phyloP scores from a whole-genome alignment of 2,329 filamentous ascomycete genomes.

The Colletotrichum sp. region DNA sequence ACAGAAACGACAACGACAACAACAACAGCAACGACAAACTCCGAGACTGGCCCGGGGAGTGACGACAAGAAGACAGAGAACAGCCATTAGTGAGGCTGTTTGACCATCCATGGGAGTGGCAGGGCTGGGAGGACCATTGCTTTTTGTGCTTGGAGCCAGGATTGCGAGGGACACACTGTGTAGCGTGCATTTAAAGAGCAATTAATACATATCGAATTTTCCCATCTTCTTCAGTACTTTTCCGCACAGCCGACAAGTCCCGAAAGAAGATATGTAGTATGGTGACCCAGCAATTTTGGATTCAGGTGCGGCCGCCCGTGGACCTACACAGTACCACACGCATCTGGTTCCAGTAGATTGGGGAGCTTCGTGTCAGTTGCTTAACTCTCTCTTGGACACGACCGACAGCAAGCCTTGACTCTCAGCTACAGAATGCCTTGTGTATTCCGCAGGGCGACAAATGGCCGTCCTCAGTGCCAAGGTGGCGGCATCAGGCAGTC shows the following conservation, averaged over 20 bases:
- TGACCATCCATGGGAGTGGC: background rate
- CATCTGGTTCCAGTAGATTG: background rate
- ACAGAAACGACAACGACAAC: background rate
- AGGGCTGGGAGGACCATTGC: background rate
- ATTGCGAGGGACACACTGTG: background rate
- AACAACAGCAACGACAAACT: background rate
- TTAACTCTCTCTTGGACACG: background rate
- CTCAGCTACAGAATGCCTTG: background rate
- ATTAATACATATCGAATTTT: background rate
- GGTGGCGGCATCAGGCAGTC: background rate
- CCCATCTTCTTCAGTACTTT: background rate
- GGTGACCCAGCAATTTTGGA: background rate
- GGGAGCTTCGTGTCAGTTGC: background rate
- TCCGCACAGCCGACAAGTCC: background rate
- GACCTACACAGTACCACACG: background rate
- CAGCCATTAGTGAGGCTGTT: background rate
- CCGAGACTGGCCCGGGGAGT: background rate
- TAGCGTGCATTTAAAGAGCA: background rate
- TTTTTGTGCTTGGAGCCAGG: background rate
- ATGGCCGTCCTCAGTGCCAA: background rate
- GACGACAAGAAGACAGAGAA: background rate
- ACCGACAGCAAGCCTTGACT: background rate
- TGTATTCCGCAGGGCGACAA: background rate
- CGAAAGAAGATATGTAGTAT: background rate
- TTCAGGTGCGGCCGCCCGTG: background rate